Evolutionary conservation across 2,329 filamentous ascomycete species (phyloP), one percentile per base, ranked within the genome.

Genomic region (Sclerotinia minor): DNA sequence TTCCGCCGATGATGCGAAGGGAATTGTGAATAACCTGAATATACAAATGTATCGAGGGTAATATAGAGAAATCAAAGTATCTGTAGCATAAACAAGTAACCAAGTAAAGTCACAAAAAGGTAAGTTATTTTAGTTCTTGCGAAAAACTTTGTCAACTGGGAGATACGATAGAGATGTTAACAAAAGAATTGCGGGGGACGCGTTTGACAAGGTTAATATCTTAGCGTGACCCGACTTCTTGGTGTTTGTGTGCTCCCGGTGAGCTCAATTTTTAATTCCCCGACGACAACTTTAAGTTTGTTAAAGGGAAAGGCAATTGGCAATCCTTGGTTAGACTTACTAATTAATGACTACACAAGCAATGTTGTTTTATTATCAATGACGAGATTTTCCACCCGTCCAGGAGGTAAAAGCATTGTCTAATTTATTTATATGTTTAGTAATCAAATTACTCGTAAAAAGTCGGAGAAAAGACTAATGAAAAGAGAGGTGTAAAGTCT

Each of bases 101-200:
- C 17, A n/a, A 32, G 50, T n/a, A 49, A 44, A 19, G 15, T 4
- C 21, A 38, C 21, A 21, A 52, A 13, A n/a, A 29, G 5, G 5
- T 29, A 64, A 54, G 24, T 17, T 29, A 26, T 64, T 44, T 6
- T n/a, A 38, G 32, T 63, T 24, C 49, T 41, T n/a, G 49, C 24
- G 19, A 64, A 55, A 17, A 32, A 4, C 24, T 19, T 64, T 54
- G 61, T 44, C 21, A 21, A 26, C 21, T 29, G 21, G 19, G 53
- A 32, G 52, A 26, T 50, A n/a, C n/a, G n/a, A 11, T 24, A 65
- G 53, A 58, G 53, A 58, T 65, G 54, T 50, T 66, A 44, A 58
- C 41, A 29, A 24, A 24, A 49, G 64, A 21, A 66, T 38, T 66
- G 64, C 54, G 52, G 54, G 64, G 64, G 64, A 66, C 54, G 64